Base-by-base conservation (phyloP, 2,329 filamentous ascomycete genomes). In the Xylogone sp. region DNA sequence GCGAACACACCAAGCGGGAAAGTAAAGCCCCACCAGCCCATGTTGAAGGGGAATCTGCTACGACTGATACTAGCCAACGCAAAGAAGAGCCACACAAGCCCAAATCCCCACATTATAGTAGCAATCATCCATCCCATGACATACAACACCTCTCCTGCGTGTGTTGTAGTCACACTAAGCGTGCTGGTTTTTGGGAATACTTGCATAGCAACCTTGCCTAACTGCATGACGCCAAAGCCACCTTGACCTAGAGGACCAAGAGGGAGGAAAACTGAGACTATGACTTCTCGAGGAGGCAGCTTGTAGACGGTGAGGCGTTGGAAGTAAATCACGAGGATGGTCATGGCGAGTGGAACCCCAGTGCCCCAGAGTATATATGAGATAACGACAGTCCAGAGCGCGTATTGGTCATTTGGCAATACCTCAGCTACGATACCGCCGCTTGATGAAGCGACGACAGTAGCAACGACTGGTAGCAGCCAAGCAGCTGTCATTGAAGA, bases 311-410 rank as follows among this genome's bases (percentile, higher is more conserved):
- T 81, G 19, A 88, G 71, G 16, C 84, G 81, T 53, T 84, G 81
- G 61, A 86, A 87, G 67, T 88, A 89, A 34, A 88, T 76, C 16
- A 79, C 79, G 42, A 88, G 69, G 20, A 86, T 77, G 45, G 78
- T 74, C 63, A 83, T 76, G 1, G 83, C 78, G 48, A 88, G 66
- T 0, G 78, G 78, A 3, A 74, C 74, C 7, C 83, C 81, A 53
- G 82, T 79, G 0, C 84, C 84, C 83, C 83, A 88, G 57, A 89
- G 76, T 16, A 87, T 71, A 62, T 88, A 89, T 3, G 75, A 82
- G 18, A 73, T 72, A 20, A 87, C 68, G 21, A 88, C 61, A 0
- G 85, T 88, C 34, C 76, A 77, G 21, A 86, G 63, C 5, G 79
- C 79, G 58, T 82, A 75, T n/a, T 72, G 64, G 1, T 68, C 66